Base-by-base conservation (phyloP, 805 yeast species). In the Isabelozyma gotoi region DNA sequence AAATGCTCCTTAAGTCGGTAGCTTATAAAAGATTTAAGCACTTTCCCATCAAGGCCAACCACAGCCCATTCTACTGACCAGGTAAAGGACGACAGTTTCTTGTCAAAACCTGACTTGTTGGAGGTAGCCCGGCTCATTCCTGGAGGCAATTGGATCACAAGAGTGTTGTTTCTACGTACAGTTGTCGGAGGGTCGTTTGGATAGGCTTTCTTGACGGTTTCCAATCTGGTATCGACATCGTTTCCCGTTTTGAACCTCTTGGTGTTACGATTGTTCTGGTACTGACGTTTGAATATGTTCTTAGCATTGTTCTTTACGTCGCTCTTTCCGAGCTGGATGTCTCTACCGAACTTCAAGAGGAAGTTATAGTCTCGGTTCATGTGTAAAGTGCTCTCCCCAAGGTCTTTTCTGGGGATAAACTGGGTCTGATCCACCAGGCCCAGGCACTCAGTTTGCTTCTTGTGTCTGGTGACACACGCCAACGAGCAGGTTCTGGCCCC, bases 341-440 rank as follows among this genome's bases (percentile, higher is more conserved):
- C 62, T 36, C 97, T 66, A 39, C 82, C 82, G 42, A 88, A 53
- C 16, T 67, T 69, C 44, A 78, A 69, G 24, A 91, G 63, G 56
- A 87, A 88, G 57, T 88, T 85, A 61, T 89, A 91, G 59, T 91
- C 97, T 47, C 97, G 65, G 56, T 90, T 89, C 5, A 90, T 78
- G 37, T 81, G 78, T 4, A 62, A 51, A 7, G 65, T 63, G 19
- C 67, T 65, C 31, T 56, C 49, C 8, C 58, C 45, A 6, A 89
- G 62, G 2, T 73, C 73, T 3, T 62, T 60, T 40, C 77, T 71
- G 1, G 80, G 54, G 1, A 86, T 65, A 56, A 81, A 88, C 37
- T 67, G 66, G 1, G 88, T 72, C 11, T 78, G 78, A 55, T 85
- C 88, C 27, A 81, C 74, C 15, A 55, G 50, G 0, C 97, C 97